Evolutionary conservation across 768 basidiomycete species (phyloP).

Genomic region (Cyclocybe aegerita): DNA sequence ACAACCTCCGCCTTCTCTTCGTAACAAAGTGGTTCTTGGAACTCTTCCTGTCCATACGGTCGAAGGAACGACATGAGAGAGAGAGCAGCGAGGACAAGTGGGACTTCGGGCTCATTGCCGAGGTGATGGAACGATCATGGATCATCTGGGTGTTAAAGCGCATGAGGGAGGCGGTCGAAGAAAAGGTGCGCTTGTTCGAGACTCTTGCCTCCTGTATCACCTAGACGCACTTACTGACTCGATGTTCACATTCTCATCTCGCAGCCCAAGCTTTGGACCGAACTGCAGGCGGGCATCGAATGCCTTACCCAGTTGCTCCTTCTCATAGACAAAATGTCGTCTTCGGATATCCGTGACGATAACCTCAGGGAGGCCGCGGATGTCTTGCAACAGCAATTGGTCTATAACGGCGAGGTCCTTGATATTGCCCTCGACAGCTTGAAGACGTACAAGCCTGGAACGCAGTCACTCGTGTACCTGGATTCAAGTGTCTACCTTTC

Average conservation of each 20-base stretch:
- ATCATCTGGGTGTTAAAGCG: slow-evolving; percentile 89
- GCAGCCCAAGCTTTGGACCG: slow-evolving; percentile 92
- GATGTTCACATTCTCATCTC: slow-evolving; percentile 10
- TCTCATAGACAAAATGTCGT: slow-evolving; percentile 83
- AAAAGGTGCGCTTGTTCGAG: slow-evolving; percentile 61
- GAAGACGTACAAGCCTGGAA: slow-evolving; percentile 75
- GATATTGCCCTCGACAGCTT: slow-evolving; percentile 84
- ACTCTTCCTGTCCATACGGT: slow-evolving; percentile 70
- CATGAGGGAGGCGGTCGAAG: slow-evolving; percentile 88
- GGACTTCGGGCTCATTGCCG: slow-evolving; percentile 75
- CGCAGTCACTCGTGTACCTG: slow-evolving; percentile 78
- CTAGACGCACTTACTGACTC: slow-evolving; percentile 5
- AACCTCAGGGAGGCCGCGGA: slow-evolving; percentile 71
- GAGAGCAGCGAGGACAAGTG: slow-evolving; percentile 35
- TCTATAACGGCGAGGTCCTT: slow-evolving; percentile 94
- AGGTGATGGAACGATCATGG: slow-evolving; percentile 84
- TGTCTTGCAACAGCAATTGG: slow-evolving; percentile 82
- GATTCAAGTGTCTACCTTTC: slow-evolving; percentile 84
- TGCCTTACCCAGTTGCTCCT: slow-evolving; percentile 91
- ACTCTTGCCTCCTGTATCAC: slow-evolving; percentile 2
- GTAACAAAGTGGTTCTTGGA: slow-evolving; percentile 91
- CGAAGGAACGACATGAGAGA: slow-evolving; percentile 33
- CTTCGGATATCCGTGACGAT: slow-evolving; percentile 44
- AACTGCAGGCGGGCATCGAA: slow-evolving; percentile 91
- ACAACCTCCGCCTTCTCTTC: slow-evolving; percentile 85